Conservation (phyloP, 805 yeast genomes). For the Wickerhamiella cacticola region DNA sequence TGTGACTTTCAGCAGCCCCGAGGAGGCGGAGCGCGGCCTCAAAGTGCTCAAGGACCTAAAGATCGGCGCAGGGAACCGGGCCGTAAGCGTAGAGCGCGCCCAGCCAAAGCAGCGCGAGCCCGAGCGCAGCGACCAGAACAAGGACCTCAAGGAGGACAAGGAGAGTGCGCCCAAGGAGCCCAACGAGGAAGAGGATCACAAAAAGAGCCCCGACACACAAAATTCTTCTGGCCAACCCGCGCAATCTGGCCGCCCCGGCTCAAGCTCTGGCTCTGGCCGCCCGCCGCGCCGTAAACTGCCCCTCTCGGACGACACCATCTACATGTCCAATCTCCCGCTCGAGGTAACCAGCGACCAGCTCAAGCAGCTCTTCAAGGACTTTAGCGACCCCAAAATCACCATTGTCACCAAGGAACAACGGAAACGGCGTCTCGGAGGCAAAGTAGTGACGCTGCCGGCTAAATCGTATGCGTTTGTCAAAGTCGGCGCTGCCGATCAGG, state of each 20-base stretch:
- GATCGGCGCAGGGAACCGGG: constrained; percentile 1
- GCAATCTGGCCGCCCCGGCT: too few species aligned
- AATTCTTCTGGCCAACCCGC: too few species aligned
- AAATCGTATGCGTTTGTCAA: constrained; percentile 42
- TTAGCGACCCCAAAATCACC: constrained; percentile 28
- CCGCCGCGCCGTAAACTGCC: constrained; percentile 24
- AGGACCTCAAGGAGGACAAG: not conserved
- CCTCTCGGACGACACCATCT: constrained; percentile 45
- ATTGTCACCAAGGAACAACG: constrained; percentile 17
- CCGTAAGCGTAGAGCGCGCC: not conserved
- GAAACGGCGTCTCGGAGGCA: constrained; percentile 6
- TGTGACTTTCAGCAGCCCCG: constrained; percentile 1
- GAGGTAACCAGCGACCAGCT: constrained; percentile 38
- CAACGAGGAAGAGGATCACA: not conserved
- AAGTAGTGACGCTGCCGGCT: constrained; percentile 15
- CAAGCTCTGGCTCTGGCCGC: too few species aligned
- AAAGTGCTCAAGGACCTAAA: not conserved
- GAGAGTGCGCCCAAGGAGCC: not conserved
- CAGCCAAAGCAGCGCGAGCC: constrained; percentile 6
- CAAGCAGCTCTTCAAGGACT: constrained; percentile 31
- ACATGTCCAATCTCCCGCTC: constrained; percentile 48
- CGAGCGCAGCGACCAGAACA: not conserved
- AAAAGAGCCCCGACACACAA: constrained; percentile 11
- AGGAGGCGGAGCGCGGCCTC: constrained; percentile 2
- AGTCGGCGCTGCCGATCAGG: constrained; percentile 49